Evolutionary conservation across 306 rosid species (phyloP), one percentile per base, ranked within the genome.

Genomic region (Cyclanthera cordifolia): DNA sequence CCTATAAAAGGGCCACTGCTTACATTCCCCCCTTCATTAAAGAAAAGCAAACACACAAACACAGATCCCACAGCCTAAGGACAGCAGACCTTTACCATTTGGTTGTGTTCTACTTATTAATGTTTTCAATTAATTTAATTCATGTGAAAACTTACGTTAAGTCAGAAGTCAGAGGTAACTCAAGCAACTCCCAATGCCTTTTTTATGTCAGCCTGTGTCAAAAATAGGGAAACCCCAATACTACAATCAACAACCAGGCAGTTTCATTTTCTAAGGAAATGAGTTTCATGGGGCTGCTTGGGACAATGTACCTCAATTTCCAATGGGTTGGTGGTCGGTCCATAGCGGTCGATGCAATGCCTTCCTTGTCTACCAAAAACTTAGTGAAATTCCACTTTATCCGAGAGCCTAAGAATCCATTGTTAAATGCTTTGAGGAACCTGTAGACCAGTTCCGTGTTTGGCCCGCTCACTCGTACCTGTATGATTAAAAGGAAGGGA

Each of bases 301-400:
- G 32, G 63, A 61, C 53, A 68, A 46, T 30, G 24, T 80, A 89
- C 96, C 85, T 93, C 88, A 48, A 90, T 76, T 68, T 84, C 54
- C 66, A 85, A 59, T 2, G 99, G 99, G 56, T 53, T 11, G 7
- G 90, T 88, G 77, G 87, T 76, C 70, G 99, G 71, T 65, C 87
- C 71, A 65, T 86, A 90, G 61, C 97, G 99, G 1, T 41, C 50
- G 34, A 90, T 80, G 66, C 95, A 27, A 6, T 78, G 0, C 99
- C 99, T 41, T 90, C 84, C 74, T 83, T 78, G 72, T 85, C 79
- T 0, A 94, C 78, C 67, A 94, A 81, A 75, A 94, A 94, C 85
- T 94, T 94, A 4, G 97, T 86, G 82, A 94, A 94, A 84, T 94
- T 94, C 99, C 99, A 94, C 81, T 94, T 90, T 48, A 94, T 86